phyloP scores from a whole-genome alignment of 1,139 yeast species.

The Scheffersomyces insectosa region DNA sequence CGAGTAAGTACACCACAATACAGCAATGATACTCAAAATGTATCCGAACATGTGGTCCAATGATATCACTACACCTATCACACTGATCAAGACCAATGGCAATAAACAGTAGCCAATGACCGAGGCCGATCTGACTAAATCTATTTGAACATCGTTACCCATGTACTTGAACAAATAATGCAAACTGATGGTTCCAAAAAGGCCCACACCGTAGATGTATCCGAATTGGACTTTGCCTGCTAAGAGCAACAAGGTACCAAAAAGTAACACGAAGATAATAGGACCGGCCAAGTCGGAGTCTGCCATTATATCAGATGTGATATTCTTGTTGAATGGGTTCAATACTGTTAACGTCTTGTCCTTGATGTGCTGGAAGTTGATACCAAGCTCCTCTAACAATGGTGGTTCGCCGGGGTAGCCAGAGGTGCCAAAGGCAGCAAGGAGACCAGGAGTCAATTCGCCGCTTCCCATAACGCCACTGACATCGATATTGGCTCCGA shows the following conservation, averaged over 20 bases:
- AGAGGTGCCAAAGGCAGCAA: slow-evolving; percentile 90
- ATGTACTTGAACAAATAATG: slow-evolving; percentile 84
- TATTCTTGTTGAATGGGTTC: slow-evolving; percentile 64
- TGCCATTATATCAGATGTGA: slow-evolving; percentile 74
- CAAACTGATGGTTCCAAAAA: slow-evolving; percentile 83
- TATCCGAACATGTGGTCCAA: slow-evolving; percentile 80
- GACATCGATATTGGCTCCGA: slow-evolving; percentile 41
- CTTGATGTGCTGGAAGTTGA: slow-evolving; percentile 85
- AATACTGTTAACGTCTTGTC: slow-evolving; percentile 85
- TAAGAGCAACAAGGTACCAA: slow-evolving; percentile 79
- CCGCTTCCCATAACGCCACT: slow-evolving; percentile 52
- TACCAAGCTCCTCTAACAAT: slow-evolving; percentile 86
- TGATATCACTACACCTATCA: slow-evolving; percentile 66
- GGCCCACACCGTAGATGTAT: slow-evolving; percentile 93
- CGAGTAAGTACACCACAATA: slow-evolving; percentile 92
- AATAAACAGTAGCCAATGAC: slow-evolving; percentile 92
- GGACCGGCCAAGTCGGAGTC: slow-evolving; percentile 98
- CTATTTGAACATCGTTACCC: slow-evolving; percentile 65
- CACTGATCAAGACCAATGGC: slow-evolving; percentile 82
- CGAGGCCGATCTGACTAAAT: slow-evolving; percentile 77
- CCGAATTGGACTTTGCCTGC: slow-evolving; percentile 97
- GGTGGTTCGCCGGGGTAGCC: slow-evolving; percentile 97
- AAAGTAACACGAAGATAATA: slow-evolving; percentile 78
- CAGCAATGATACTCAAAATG: slow-evolving; percentile 63
- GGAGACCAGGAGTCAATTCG: slow-evolving; percentile 69